Evolutionary conservation across 1,284 basidiomycete genomes (phyloP).

Genomic region (Sphagnurus paluster): DNA sequence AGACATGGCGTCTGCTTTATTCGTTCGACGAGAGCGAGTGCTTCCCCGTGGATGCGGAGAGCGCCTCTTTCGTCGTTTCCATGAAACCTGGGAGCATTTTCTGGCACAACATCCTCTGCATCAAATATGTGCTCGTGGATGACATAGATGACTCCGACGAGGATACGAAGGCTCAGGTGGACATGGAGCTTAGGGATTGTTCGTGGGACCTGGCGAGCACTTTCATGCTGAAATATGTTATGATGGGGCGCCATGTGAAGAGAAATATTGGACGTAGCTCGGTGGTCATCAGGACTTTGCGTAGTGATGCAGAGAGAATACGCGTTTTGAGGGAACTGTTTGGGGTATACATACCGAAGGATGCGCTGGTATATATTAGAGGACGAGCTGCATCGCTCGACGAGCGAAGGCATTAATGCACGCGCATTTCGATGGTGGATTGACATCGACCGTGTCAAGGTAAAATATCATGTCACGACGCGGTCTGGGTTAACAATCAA

Average conservation of each 20-base stretch:
- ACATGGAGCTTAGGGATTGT: conserved; percentile 6
- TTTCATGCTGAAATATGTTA: conserved; percentile 28
- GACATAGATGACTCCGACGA: conserved; percentile 19
- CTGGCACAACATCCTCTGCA: conserved; percentile 30
- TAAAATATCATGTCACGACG: background rate
- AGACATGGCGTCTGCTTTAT: conserved; percentile 30
- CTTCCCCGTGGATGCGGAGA: conserved; percentile 28
- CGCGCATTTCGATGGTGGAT: too few species aligned
- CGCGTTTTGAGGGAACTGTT: conserved; percentile 31
- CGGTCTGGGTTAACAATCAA: too few species aligned
- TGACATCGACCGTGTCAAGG: background rate
- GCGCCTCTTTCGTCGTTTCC: conserved; percentile 31
- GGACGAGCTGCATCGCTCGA: background rate
- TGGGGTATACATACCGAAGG: conserved; percentile 25
- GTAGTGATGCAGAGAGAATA: conserved; percentile 32
- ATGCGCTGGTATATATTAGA: conserved; percentile 25
- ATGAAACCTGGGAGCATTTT: conserved; percentile 26
- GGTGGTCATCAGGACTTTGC: conserved; percentile 25
- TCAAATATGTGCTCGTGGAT: conserved; percentile 28
- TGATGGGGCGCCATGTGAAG: conserved; percentile 30
- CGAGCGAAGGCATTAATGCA: background rate
- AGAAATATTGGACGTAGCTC: conserved; percentile 24
- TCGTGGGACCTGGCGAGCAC: conserved; percentile 10
- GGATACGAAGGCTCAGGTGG: background rate
- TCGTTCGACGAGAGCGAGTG: conserved; percentile 38